phyloP scores from a whole-genome alignment of 768 basidiomycete species.

The Suillus decipiens region DNA sequence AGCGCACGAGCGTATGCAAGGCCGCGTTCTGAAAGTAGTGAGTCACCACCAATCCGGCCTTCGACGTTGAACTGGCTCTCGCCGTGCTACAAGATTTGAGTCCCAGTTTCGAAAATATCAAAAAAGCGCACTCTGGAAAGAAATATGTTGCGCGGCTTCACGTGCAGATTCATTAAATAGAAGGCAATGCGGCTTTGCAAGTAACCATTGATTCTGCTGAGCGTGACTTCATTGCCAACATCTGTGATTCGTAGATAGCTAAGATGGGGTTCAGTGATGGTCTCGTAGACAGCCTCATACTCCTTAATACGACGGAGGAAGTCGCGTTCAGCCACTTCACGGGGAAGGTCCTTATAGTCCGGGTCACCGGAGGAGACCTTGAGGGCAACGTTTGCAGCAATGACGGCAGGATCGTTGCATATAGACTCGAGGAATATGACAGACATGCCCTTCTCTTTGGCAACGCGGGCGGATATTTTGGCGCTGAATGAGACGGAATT shows the following conservation, averaged over 20 bases:
- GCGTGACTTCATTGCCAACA: conserved; percentile 86
- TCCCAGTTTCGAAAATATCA: conserved; percentile 6
- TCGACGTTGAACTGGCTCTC: conserved; percentile 97
- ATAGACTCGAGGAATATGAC: conserved; percentile 94
- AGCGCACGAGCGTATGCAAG: conserved; percentile 84
- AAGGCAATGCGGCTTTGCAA: conserved; percentile 96
- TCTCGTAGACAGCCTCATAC: conserved; percentile 96
- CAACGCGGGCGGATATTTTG: conserved; percentile 81
- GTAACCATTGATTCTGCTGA: conserved; percentile 90
- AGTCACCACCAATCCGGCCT: conserved; percentile 98
- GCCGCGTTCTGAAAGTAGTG: conserved; percentile 80
- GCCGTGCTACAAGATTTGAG: conserved; percentile 70
- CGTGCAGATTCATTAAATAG: conserved; percentile 97
- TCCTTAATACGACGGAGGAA: conserved; percentile 88
- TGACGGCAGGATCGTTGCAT: conserved; percentile 91
- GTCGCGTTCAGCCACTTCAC: conserved; percentile 83
- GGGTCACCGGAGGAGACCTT: conserved; percentile 98
- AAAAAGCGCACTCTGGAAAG: conserved; percentile 78
- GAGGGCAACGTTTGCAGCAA: conserved; percentile 93
- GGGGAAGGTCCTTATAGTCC: conserved; percentile 90
- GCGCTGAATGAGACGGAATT: conserved; percentile 47
- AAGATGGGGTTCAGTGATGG: conserved; percentile 87
- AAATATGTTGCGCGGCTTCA: conserved; percentile 96
- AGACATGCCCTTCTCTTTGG: conserved; percentile 82
- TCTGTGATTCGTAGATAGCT: conserved; percentile 92